phyloP scores from a whole-genome alignment of 2,329 filamentous ascomycete genomes.

The Leptographium procerum region DNA sequence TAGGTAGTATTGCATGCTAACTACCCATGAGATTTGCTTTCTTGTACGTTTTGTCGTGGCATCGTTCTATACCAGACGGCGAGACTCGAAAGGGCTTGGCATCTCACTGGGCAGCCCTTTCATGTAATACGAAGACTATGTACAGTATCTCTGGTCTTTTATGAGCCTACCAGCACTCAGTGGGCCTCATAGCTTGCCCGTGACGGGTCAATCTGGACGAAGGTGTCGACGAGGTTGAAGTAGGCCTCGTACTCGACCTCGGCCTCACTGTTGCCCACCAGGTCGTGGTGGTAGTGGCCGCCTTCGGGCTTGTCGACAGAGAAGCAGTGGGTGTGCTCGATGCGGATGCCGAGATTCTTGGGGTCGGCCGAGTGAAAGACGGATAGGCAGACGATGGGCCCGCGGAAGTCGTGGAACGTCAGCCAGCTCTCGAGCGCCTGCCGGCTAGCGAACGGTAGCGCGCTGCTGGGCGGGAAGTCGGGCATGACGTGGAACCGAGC shows the following conservation, averaged over 20 bases:
- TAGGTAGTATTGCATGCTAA: too few species aligned
- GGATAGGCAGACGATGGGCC: slow-evolving; percentile 26
- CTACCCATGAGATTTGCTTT: too few species aligned
- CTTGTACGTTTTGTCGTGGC: too few species aligned
- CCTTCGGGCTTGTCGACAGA: slow-evolving; percentile 19
- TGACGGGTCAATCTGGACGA: slow-evolving; percentile 21
- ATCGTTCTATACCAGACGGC: too few species aligned
- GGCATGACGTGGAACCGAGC: slow-evolving; percentile 32
- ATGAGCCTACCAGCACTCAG: background rate
- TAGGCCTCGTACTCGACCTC: slow-evolving; percentile 34
- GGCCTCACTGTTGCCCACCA: slow-evolving; percentile 9
- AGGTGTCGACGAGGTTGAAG: slow-evolving; percentile 28
- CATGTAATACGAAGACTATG: too few species aligned
- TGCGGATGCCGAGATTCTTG: slow-evolving; percentile 25
- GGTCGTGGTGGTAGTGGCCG: slow-evolving; percentile 34
- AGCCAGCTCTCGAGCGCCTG: slow-evolving; percentile 26
- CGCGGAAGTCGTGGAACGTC: slow-evolving; percentile 24
- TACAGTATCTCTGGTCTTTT: background rate
- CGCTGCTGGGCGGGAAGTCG: slow-evolving; percentile 23
- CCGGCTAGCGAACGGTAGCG: slow-evolving; percentile 18
- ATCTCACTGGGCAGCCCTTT: too few species aligned
- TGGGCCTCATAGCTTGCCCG: background rate
- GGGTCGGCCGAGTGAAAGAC: slow-evolving; percentile 29
- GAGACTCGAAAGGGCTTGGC: too few species aligned
- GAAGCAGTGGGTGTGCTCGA: slow-evolving; percentile 38